phyloP scores from a whole-genome alignment of 2,329 filamentous ascomycete species.

The Lasiodiplodia gonubiensis region DNA sequence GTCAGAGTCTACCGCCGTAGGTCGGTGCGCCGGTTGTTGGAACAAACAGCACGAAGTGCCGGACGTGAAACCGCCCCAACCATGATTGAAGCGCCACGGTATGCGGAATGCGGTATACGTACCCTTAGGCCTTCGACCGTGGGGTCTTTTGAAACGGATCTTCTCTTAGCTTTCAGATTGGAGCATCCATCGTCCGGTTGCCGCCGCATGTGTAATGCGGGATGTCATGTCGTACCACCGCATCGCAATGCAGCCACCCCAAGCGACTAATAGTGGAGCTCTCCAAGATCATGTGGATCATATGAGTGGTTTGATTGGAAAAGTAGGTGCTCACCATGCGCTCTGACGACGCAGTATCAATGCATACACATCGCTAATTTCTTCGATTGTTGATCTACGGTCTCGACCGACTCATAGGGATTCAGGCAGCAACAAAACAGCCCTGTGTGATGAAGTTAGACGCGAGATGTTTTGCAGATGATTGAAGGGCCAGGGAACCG shows the following conservation, averaged over 20 bases:
- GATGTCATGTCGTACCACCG: conserved; percentile 9
- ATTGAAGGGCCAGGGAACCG: neutral
- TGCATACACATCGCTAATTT: conserved; percentile 23
- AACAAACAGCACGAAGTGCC: conserved; percentile 7
- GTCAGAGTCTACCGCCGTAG: neutral
- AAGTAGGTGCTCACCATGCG: neutral
- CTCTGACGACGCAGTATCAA: neutral
- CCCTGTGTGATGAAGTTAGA: neutral
- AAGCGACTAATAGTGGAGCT: conserved; percentile 11
- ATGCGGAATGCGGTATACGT: neutral
- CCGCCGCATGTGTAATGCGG: neutral
- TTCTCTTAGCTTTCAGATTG: neutral
- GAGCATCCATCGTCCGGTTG: neutral
- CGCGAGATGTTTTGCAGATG: conserved; percentile 14
- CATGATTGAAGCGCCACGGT: neutral
- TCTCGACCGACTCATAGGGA: conserved; percentile 2
- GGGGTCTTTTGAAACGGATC: conserved; percentile 1
- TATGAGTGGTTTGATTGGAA: conserved; percentile 3
- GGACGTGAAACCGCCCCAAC: conserved; percentile 16
- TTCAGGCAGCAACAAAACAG: conserved; percentile 8
- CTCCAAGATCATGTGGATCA: neutral
- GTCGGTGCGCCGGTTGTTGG: conserved; percentile 17
- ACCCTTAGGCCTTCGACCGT: neutral
- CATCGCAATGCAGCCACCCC: neutral
- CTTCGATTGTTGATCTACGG: conserved; percentile 11